Base-by-base conservation (phyloP, 495 filamentous ascomycete genomes). In the Bacidia gigantensis region DNA sequence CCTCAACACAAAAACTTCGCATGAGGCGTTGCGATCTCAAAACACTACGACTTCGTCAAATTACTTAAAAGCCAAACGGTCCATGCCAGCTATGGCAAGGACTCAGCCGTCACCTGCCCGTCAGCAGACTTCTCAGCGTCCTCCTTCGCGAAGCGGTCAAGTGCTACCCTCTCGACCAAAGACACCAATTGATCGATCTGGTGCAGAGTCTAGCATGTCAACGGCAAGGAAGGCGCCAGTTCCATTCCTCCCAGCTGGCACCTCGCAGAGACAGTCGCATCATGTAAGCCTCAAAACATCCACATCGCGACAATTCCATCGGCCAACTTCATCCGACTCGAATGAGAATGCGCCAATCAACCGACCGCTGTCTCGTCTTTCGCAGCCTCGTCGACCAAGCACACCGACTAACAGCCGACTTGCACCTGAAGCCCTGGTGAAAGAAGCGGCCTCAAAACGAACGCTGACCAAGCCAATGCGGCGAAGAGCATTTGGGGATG, bases 401-500 rank as follows among this genome's bases (percentile, higher is more conserved):
- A 67, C 67, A 29, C 62, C 72, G 1, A 72, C 67, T 5, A 57
- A 62, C 41, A 69, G 63, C 35, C 58, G 66, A 46, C 62, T 60
- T 62, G 70, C 64, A 26, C 62, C 73, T 22, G 75, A 72, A 41
- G 60, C 68, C 20, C 60, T 80, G 24, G 65, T 72, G 54, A 72
- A 73, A 51, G 73, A 83, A 58, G 77, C 77, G 24, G 68, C 76
- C 22, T 65, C 72, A 1, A 86, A 85, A 64, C 72, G 75, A 39
- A 80, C 81, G 23, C 67, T 95, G 39, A 86, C 75, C 54, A 81
- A 83, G 63, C 89, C 88, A 2, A 77, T 79, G 24, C 76, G 79
- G 38, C 74, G 79, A 51, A 79, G 82, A 26, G 80, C 87, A 60
- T 98, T 90, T 67, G 92, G 92, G 3, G 87, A 95, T 66, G 92